These are phyloP conservation scores for Nyssa sinensis DNA, from an alignment of 148 eudicot species.

Conservation along the genomic window DNA sequence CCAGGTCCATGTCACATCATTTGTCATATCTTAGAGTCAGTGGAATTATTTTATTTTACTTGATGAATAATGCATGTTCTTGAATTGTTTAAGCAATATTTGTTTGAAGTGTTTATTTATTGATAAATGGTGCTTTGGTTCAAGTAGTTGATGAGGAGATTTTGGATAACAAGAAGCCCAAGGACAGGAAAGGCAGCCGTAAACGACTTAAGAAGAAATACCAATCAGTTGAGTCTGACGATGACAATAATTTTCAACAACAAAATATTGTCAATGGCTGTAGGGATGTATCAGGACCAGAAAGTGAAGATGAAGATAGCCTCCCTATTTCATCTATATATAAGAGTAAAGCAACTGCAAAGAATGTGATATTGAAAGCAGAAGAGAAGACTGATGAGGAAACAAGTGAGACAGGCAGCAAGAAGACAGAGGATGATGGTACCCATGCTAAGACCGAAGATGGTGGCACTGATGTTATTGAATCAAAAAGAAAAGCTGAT, in stretches of 20 bases:
- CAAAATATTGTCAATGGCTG: conserved; percentile 13
- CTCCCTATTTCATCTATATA: conserved; percentile 40
- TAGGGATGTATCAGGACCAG: conserved; percentile 13
- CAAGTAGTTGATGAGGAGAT: conserved; percentile 32
- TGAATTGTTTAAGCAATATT: background rate
- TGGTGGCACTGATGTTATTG: background rate
- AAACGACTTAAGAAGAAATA: conserved; percentile 58
- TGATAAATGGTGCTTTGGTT: conserved; percentile 10
- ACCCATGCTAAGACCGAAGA: background rate
- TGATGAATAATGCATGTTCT: background rate
- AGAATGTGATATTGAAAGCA: conserved; percentile 5
- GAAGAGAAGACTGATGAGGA: conserved; percentile 13
- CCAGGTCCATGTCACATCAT: background rate
- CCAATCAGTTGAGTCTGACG: conserved; percentile 57
- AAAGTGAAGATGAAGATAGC: conserved; percentile 60
- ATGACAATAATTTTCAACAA: conserved; percentile 24
- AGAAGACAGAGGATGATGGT: conserved; percentile 7
- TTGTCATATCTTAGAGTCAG: no score
- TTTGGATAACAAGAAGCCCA: conserved; percentile 26
- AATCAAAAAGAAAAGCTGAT: conserved; percentile 14
- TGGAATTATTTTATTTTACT: no score
- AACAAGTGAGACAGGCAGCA: background rate
- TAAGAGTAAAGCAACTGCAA: conserved; percentile 24
- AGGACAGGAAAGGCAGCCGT: conserved; percentile 18
- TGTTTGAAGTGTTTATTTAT: background rate